A percentile compares a stretch with the other conserved stretches of the same genome.
Evolutionary conservation across 2,329 filamentous ascomycete genomes (phyloP).

Genomic region (Elsinoe australis): DNA sequence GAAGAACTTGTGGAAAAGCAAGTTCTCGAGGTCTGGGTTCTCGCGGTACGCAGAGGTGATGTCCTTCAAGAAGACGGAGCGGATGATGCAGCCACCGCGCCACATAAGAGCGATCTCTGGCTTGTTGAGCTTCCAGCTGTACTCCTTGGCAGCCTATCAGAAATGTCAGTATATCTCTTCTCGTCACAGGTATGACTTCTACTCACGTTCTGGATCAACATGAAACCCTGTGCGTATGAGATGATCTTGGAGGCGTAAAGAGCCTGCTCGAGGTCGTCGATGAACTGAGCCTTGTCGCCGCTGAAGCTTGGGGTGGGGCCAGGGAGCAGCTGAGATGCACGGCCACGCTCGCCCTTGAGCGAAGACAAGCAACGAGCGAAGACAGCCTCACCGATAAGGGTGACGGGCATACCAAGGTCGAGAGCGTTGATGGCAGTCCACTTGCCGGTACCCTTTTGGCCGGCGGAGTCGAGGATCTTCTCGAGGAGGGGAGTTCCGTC

Average conservation of each 20-base stretch:
- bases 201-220: conserved; percentile 95
- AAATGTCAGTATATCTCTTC: conserved; percentile 24
- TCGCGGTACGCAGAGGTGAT: conserved; percentile 95
- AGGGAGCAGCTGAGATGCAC: conserved; percentile 69
- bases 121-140: conserved; percentile 99
- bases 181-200: neutral
- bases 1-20: conserved; percentile 99
- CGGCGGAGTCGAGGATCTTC: conserved; percentile 98
- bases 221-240: conserved; percentile 98
- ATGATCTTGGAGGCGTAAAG: conserved; percentile 99
- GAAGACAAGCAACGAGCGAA: conserved; percentile 89
- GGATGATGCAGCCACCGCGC: conserved; percentile 99
- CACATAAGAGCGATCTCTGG: conserved; percentile 99
- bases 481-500: conserved; percentile 85
- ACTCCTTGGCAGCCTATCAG: conserved; percentile 83
- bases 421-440: conserved; percentile 99
- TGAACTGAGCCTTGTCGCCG: conserved; percentile 86
- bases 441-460: conserved; percentile 99
- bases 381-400: conserved; percentile 93
- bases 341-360: conserved; percentile 85
- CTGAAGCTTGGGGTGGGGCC: conserved; percentile 74
- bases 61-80: conserved; percentile 99
- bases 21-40: conserved; percentile 91
- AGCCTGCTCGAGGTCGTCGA: conserved; percentile 96
- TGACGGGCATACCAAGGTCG: conserved; percentile 97